Base-by-base conservation (phyloP, 1,284 basidiomycete genomes). In the Rhizopogon hawkerae region DNA sequence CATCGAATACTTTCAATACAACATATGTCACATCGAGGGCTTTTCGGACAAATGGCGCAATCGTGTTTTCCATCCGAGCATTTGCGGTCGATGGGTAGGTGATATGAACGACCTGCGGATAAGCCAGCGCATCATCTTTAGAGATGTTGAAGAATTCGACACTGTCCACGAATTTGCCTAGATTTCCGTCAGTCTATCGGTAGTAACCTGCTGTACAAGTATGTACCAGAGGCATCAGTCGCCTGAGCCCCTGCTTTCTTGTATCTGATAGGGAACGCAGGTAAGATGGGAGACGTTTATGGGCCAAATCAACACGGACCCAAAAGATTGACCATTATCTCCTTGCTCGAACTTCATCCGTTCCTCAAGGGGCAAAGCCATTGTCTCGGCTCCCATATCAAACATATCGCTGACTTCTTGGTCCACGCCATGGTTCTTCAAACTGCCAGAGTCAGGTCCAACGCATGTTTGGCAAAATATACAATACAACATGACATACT, bases 401-500 rank as follows among this genome's bases (percentile, higher is more conserved):
- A 83, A 85, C 79, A 85, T 83, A 1, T 59, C 63, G 45, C 73
- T 64, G 5, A 73, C 77, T 53, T 76, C 71, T n/a, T 72, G 60
- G 24, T 77, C 73, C 13, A 70, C 71, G 1, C 73, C 79, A 58
- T 85, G 79, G 58, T 83, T 81, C 59, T 79, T 81, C 36, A 84
- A 60, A 56, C 81, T 83, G 46, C 24, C 39, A 45, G 13, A 14
- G 10, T 37, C 34, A 49, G 85, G 14, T 91, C 85, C 64, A 95
- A 89, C 62, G 93, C 87, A 69, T 91, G 79, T 60, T 80, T 79
- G 4, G 91, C 92, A 91, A 38, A 38, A 16, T n/a, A 96, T 95
- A 69, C 96, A 93, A 0, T 90, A 90, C 96, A 93, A 0, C 90
- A 90, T 31, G 16, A 69, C 76, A 61, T 59, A 77, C 76, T 78